Evolutionary conservation across 768 basidiomycete species (phyloP).

Genomic region (Serendipita sp.): DNA sequence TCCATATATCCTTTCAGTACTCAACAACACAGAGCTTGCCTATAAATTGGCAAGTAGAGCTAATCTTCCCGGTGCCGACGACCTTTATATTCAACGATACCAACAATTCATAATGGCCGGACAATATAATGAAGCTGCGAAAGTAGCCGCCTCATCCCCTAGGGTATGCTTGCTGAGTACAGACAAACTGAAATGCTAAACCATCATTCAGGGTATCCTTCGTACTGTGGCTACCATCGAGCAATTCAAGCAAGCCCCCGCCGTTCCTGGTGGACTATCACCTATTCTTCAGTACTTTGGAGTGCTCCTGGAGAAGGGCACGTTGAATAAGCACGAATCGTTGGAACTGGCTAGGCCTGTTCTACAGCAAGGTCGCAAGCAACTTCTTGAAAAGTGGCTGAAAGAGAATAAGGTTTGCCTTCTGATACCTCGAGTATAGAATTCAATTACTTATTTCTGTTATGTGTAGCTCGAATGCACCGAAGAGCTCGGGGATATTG

Average conservation of each 20-base stretch:
- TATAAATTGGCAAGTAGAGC: slow-evolving; percentile 95
- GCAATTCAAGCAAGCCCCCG: slow-evolving; percentile 90
- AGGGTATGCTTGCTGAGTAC: slow-evolving; percentile 32
- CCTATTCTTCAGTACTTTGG: slow-evolving; percentile 98
- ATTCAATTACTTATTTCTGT: slow-evolving; percentile 3
- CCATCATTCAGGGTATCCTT: slow-evolving; percentile 55
- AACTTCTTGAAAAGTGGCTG: slow-evolving; percentile 94
- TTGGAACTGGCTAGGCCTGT: slow-evolving; percentile 93
- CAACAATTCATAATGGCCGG: slow-evolving; percentile 77
- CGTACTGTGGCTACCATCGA: slow-evolving; percentile 93
- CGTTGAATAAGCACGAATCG: slow-evolving; percentile 91
- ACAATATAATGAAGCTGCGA: slow-evolving; percentile 87
- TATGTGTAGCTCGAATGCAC: slow-evolving; percentile 73
- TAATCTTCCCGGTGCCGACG: slow-evolving; percentile 93
- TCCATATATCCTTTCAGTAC: slow-evolving; percentile 80
- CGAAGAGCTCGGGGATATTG: slow-evolving; percentile 95
- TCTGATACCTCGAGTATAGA: background rate
- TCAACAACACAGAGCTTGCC: slow-evolving; percentile 95
- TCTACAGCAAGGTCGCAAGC: slow-evolving; percentile 87
- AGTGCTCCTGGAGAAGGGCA: slow-evolving; percentile 94
- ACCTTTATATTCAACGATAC: slow-evolving; percentile 88
- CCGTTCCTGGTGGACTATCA: slow-evolving; percentile 73
- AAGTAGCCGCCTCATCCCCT: slow-evolving; percentile 94
- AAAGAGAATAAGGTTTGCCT: slow-evolving; percentile 87
- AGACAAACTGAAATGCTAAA: background rate